Evolutionary conservation across 805 yeast species (phyloP).

Genomic region (Wickerhamiella sorbophila): DNA sequence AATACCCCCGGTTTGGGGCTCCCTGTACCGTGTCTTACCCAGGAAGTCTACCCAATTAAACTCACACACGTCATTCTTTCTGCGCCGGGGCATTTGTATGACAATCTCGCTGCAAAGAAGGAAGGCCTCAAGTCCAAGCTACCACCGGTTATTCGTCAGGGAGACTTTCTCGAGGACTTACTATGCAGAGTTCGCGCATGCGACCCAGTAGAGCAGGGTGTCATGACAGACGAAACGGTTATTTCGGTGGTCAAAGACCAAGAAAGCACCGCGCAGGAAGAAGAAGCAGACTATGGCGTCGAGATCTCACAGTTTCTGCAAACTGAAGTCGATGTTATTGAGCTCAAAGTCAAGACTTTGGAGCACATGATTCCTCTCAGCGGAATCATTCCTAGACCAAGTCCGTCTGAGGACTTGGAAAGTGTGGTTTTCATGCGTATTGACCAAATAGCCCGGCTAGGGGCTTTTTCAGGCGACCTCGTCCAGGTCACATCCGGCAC

Average conservation of each 20-base stretch:
- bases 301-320: constrained; percentile 15
- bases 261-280: constrained; percentile 5
- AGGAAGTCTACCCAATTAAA: constrained; percentile 8
- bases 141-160: constrained; percentile 29
- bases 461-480: constrained; percentile 56
- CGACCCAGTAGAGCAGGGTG: constrained; percentile 66
- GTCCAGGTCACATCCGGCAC: constrained; percentile 22
- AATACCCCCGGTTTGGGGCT: neutral
- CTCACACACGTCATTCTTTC: constrained; percentile 31
- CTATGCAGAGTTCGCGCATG: constrained; percentile 43
- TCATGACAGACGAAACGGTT: constrained; percentile 32
- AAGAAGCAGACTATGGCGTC: constrained; percentile 15
- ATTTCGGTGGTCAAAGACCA: constrained; percentile 33
- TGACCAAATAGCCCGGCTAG: constrained; percentile 39
- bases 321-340: constrained; percentile 1
- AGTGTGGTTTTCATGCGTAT: constrained; percentile 35
- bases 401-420: constrained; percentile 32
- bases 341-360: constrained; percentile 5
- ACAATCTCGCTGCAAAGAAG: constrained; percentile 27
- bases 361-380: constrained; percentile 6
- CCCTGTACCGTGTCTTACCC: neutral
- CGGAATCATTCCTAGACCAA: constrained; percentile 14
- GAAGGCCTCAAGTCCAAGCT: constrained; percentile 25
- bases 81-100: constrained; percentile 36
- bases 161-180: constrained; percentile 30